Base-by-base conservation (phyloP, 225 moss, liverwort and hornwort genomes). In the Rhytidiadelphus loreus region DNA sequence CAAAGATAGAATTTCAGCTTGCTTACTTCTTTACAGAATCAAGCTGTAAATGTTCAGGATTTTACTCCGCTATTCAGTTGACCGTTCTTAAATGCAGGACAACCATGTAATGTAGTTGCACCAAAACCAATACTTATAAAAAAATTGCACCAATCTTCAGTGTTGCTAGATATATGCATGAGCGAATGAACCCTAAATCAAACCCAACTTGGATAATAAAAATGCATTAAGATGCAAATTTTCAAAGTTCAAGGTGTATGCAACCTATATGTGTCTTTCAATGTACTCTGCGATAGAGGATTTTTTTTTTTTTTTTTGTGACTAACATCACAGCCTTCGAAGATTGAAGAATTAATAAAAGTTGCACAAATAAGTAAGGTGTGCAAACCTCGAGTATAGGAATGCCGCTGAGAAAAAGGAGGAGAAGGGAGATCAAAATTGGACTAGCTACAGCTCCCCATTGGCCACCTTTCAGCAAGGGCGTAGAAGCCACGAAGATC, bases 341-440 rank as follows among this genome's bases (percentile, higher is more conserved):
- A 52, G 62, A 89, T 55, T 56, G 72, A 53, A 50, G 33, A 53
- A 48, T 15, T 37, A 53, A 74, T 17, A 63, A 65, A 86, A 74
- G 26, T 19, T 26, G 66, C 56, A 44, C 57, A 85, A 58, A 75
- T 60, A 83, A 55, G 86, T 16, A 63, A 87, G 44, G 41, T 55
- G 81, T 57, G 55, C 84, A 85, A 91, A 97, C 96, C 96, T 98
- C 96, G 29, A 96, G 92, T 28, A 95, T 26, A 33, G 98, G 98
- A 87, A 98, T 96, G 82, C 97, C 97, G 89, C 98, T 98, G 93
- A 98, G 88, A 57, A 98, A 98, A 86, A 98, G 96, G 83, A 98
- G 96, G 57, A 98, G 95, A 32, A 90, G 88, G 72, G 94, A 83
- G 83, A 97, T 94, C 59, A 97, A 87, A 63, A 92, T 91, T 79